Conservation (phyloP, 208 protist genomes). For the Trypanosoma brucei region DNA sequence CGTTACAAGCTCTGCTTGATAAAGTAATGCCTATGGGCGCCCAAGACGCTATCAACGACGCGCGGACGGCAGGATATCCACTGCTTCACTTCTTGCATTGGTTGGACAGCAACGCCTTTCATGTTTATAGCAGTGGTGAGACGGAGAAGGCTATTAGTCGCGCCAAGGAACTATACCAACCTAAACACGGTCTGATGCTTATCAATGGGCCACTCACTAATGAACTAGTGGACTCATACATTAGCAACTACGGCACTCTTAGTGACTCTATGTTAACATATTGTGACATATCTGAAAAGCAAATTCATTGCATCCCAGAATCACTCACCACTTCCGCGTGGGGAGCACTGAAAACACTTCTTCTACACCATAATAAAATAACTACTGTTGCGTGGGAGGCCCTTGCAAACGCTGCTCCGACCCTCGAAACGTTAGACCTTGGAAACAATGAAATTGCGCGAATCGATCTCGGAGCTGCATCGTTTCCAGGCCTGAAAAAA, state of each 20-base stretch:
- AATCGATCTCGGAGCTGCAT: constrained; percentile 16
- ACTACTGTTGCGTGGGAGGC: constrained; percentile 43
- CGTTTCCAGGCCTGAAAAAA: constrained; percentile 18
- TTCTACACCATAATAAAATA: constrained; percentile 56
- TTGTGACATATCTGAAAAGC: constrained; percentile 37
- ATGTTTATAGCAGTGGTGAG: constrained; percentile 38
- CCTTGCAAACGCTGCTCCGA: constrained; percentile 37
- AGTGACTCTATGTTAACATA: constrained; percentile 13
- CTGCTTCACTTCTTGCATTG: constrained; percentile 34
- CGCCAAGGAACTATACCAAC: constrained; percentile 7
- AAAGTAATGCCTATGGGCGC: constrained; percentile 8
- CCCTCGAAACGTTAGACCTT: constrained; percentile 54
- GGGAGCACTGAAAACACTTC: constrained; percentile 35
- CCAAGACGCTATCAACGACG: constrained; percentile 18
- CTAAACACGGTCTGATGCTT: neutral
- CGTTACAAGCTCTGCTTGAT: constrained; percentile 11
- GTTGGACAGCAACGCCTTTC: constrained; percentile 29
- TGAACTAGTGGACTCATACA: constrained; percentile 31
- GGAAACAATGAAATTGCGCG: constrained; percentile 26
- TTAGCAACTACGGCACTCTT: constrained; percentile 9
- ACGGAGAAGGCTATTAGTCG: constrained; percentile 29
- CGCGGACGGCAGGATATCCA: constrained; percentile 25
- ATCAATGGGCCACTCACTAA: constrained; percentile 23
- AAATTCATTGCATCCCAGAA: constrained; percentile 37
- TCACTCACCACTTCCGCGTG: constrained; percentile 27